phyloP scores from a whole-genome alignment of 768 basidiomycete species.

The Tubosaeta sp. region DNA sequence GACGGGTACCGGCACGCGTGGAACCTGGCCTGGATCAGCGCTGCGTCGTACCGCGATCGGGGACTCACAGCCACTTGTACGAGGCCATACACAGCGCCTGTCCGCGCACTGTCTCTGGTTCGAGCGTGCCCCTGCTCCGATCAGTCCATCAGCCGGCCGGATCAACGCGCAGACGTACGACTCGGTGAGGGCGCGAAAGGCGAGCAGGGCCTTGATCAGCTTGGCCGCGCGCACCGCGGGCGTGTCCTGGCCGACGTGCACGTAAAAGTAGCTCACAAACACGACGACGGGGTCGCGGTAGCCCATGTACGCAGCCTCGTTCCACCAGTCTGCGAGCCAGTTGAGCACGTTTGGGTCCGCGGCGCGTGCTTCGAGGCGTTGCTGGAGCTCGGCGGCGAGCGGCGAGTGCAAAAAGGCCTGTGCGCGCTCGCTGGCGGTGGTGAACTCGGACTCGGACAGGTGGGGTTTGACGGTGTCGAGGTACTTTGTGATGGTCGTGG shows the following conservation, averaged over 20 bases:
- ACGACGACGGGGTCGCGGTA: slow-evolving; percentile 90
- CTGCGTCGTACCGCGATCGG: no score
- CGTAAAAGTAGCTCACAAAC: slow-evolving; percentile 92
- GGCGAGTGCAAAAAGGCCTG: slow-evolving; percentile 67
- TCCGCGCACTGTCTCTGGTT: slow-evolving; percentile 81
- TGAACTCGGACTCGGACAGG: slow-evolving; percentile 59
- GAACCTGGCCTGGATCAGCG: slow-evolving; percentile 51
- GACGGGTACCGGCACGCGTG: slow-evolving; percentile 87
- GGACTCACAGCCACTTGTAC: slow-evolving; percentile 85
- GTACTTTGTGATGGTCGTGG: slow-evolving; percentile 84
- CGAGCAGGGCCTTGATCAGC: slow-evolving; percentile 78
- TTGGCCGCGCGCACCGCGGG: slow-evolving; percentile 75
- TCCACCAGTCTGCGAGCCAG: slow-evolving; percentile 99
- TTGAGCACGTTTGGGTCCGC: slow-evolving; percentile 51
- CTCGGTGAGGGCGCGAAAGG: slow-evolving; percentile 81
- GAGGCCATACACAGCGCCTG: slow-evolving; percentile 85
- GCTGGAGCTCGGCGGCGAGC: slow-evolving; percentile 68
- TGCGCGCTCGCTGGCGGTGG: slow-evolving; percentile 54
- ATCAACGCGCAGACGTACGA: slow-evolving; percentile 40
- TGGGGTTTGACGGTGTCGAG: slow-evolving; percentile 81
- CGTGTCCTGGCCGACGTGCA: slow-evolving; percentile 57
- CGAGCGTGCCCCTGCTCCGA: slow-evolving; percentile 57
- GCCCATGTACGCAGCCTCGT: slow-evolving; percentile 84
- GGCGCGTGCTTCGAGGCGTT: slow-evolving; percentile 72
- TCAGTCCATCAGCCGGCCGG: neutral